phyloP scores from a whole-genome alignment of 2,329 filamentous ascomycete genomes.

The Domatiomyces globalis region DNA sequence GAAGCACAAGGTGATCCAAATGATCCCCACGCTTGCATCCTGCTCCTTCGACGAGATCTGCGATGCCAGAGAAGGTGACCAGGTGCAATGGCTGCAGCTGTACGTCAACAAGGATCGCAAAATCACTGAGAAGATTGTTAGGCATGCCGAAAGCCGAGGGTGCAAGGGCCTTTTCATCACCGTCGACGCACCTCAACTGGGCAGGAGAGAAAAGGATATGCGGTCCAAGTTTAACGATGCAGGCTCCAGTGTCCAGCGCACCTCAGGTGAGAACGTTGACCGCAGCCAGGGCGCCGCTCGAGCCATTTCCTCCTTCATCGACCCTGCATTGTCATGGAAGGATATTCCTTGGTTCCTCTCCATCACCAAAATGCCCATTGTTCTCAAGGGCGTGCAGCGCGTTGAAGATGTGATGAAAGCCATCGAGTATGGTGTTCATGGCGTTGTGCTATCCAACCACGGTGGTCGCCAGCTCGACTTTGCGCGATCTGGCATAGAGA shows the following conservation, averaged over 20 bases:
- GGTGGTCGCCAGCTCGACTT: slow-evolving; percentile 90
- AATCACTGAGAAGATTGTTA: slow-evolving; percentile 78
- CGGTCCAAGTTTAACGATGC: slow-evolving; percentile 75
- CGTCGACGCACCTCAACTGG: slow-evolving; percentile 90
- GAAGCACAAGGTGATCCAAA: slow-evolving; percentile 85
- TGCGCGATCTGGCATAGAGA: slow-evolving; percentile 73
- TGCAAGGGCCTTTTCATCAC: slow-evolving; percentile 97
- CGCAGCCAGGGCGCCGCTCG: slow-evolving; percentile 82
- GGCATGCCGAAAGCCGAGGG: slow-evolving; percentile 80
- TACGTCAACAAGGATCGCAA: slow-evolving; percentile 93
- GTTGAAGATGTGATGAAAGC: slow-evolving; percentile 88
- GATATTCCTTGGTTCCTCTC: slow-evolving; percentile 86
- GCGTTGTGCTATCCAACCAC: slow-evolving; percentile 90
- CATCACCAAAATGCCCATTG: slow-evolving; percentile 87
- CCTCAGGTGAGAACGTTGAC: slow-evolving; percentile 56
- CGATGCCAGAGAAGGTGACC: slow-evolving; percentile 63
- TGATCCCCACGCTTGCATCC: slow-evolving; percentile 94
- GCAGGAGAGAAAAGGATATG: slow-evolving; percentile 95
- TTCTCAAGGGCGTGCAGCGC: slow-evolving; percentile 91
- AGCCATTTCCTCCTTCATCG: slow-evolving; percentile 93
- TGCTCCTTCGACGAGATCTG: slow-evolving; percentile 97
- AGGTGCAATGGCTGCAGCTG: slow-evolving; percentile 92
- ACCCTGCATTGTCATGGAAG: slow-evolving; percentile 82
- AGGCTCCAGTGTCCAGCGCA: slow-evolving; percentile 65
- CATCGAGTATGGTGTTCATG: slow-evolving; percentile 67